Evolutionary conservation across 345 rosid species (phyloP).

Genomic region (Rhizophora apiculata): DNA sequence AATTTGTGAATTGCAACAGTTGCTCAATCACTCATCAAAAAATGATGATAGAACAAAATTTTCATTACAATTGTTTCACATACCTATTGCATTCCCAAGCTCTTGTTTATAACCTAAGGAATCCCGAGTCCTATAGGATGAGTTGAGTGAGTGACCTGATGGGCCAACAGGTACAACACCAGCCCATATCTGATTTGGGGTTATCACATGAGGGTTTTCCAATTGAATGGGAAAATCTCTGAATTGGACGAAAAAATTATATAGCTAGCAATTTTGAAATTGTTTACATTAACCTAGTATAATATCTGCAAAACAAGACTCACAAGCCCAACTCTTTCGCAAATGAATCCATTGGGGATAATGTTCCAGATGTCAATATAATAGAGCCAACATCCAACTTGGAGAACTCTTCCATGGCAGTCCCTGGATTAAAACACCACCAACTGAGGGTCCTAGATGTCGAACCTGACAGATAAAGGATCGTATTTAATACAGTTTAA

Average conservation of each 20-base stretch:
- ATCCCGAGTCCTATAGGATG: constrained; percentile 78
- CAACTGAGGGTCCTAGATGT: constrained; percentile 83
- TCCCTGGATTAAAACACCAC: constrained; percentile 99
- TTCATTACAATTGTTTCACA: constrained; percentile 18
- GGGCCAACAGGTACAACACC: constrained; percentile 91
- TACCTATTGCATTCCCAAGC: constrained; percentile 96
- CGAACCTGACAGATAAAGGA: constrained; percentile 54
- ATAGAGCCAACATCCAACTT: constrained; percentile 77
- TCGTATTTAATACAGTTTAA: not conserved
- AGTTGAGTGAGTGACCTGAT: constrained; percentile 71
- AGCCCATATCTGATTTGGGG: constrained; percentile 87
- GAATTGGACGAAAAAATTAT: constrained; percentile 27
- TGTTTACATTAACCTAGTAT: constrained; percentile 10
- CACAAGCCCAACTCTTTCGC: constrained; percentile 88
- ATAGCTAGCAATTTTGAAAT: constrained; percentile 24
- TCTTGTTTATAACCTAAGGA: constrained; percentile 86
- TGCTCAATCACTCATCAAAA: not conserved
- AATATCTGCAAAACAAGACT: constrained; percentile 29
- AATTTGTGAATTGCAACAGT: constrained; percentile 13
- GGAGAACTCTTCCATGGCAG: constrained; percentile 82
- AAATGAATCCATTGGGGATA: constrained; percentile 91
- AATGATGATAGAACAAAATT: not conserved
- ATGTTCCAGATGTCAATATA: constrained; percentile 91
- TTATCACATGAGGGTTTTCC: constrained; percentile 98
- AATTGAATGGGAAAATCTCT: constrained; percentile 86